These are phyloP conservation scores for Arthrobotrys musiformis DNA, from an alignment of 2,329 filamentous ascomycete genomes.

Conservation along the genomic window DNA sequence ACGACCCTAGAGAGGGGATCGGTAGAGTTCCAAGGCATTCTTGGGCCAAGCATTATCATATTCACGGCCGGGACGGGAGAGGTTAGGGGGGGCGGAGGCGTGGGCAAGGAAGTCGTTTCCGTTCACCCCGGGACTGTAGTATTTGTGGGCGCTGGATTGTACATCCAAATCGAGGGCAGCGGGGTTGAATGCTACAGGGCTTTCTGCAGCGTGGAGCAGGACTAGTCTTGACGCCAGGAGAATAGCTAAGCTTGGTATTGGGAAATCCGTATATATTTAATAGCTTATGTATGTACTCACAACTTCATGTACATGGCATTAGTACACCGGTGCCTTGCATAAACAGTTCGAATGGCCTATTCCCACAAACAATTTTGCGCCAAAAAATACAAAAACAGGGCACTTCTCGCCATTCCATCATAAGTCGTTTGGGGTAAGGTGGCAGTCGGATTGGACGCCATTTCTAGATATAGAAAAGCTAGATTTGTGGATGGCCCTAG, in stretches of 20 bases:
- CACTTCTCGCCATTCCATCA: background rate
- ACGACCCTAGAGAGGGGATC: conserved; percentile 78
- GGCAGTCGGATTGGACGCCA: too few relatives aligned
- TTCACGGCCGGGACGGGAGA: conserved; percentile 85
- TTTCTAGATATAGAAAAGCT: background rate
- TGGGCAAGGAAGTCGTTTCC: conserved; percentile 71
- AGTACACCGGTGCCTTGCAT: background rate
- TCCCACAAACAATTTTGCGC: too few relatives aligned
- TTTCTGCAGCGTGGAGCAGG: conserved; percentile 45
- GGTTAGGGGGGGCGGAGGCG: conserved; percentile 80
- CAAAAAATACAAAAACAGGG: background rate
- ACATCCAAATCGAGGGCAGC: conserved; percentile 27
- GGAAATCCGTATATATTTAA: background rate
- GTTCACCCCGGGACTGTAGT: conserved; percentile 67
- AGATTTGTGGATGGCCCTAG: background rate
- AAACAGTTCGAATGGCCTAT: background rate
- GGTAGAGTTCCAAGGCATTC: conserved; percentile 86
- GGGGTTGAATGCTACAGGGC: conserved; percentile 43
- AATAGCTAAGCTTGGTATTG: background rate
- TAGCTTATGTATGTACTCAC: background rate
- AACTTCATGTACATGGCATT: conserved; percentile 4
- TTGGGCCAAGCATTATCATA: conserved; percentile 91
- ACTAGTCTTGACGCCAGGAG: background rate
- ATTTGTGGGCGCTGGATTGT: conserved; percentile 61
- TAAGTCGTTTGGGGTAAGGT: background rate